Conservation (phyloP, 805 yeast species). For the Danielia reshetovae region DNA sequence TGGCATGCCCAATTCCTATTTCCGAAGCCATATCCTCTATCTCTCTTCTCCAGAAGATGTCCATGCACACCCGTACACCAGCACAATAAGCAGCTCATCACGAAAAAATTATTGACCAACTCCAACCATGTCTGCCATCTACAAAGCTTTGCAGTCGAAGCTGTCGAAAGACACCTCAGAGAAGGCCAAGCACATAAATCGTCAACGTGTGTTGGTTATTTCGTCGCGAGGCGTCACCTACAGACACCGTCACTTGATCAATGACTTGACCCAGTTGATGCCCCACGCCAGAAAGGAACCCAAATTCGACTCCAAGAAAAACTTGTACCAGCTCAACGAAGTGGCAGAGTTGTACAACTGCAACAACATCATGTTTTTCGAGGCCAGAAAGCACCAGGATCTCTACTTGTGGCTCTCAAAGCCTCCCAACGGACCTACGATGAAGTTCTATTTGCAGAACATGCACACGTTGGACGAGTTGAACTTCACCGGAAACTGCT, state of each 20-base stretch:
- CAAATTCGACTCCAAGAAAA: slow-evolving; percentile 88
- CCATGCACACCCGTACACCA: slow-evolving; percentile 9
- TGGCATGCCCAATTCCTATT: too few species aligned
- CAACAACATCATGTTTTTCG: slow-evolving; percentile 90
- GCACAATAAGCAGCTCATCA: slow-evolving; percentile 11
- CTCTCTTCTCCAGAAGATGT: too few species aligned
- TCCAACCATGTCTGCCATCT: slow-evolving; percentile 40
- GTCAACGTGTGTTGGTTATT: slow-evolving; percentile 83
- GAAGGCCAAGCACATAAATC: slow-evolving; percentile 62
- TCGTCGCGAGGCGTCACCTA: slow-evolving; percentile 93
- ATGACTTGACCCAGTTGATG: slow-evolving; percentile 70
- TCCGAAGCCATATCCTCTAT: too few species aligned
- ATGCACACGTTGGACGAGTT: slow-evolving; percentile 94
- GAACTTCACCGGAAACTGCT: slow-evolving; percentile 93
- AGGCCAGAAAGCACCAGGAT: slow-evolving; percentile 94
- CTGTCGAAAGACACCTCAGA: slow-evolving; percentile 46
- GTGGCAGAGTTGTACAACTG: slow-evolving; percentile 96
- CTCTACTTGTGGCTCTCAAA: slow-evolving; percentile 91
- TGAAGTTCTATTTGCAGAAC: slow-evolving; percentile 90
- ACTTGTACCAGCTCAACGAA: slow-evolving; percentile 84
- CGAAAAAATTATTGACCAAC: slow-evolving; percentile 1
- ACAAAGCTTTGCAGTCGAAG: slow-evolving; percentile 42
- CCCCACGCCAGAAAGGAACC: slow-evolving; percentile 98
- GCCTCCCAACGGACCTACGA: slow-evolving; percentile 97
- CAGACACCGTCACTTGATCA: slow-evolving; percentile 92